Evolutionary conservation across 106 monocot species (phyloP).

Genomic region (Iris macrosiphon): DNA sequence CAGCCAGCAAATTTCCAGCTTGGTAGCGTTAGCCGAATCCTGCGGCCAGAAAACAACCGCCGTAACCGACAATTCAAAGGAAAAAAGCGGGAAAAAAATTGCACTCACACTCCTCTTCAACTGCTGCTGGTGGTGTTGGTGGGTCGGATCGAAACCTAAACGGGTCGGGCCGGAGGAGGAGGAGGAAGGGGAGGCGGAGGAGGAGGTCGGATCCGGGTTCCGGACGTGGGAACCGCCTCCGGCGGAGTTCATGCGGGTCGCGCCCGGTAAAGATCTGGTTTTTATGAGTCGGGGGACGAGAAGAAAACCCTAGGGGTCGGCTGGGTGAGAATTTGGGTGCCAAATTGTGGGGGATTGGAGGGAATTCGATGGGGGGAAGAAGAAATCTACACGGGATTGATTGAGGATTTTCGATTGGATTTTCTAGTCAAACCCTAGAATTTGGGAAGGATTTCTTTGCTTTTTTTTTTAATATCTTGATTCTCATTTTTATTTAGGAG

Average conservation of each 20-base stretch:
- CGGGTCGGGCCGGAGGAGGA: conserved; percentile 26
- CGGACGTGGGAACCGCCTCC: conserved; percentile 16
- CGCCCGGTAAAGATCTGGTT: not conserved
- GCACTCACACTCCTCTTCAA: conserved; percentile 50
- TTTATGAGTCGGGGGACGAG: not conserved
- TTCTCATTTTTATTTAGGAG: too few species aligned
- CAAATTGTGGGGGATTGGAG: not conserved
- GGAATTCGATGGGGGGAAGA: not conserved
- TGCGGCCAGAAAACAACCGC: conserved; percentile 1
- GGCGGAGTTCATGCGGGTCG: conserved; percentile 24
- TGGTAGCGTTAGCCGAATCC: not conserved
- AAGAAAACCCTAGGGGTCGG: not conserved
- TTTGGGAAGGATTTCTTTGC: not conserved
- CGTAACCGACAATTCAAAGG: not conserved
- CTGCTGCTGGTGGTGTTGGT: conserved; percentile 30
- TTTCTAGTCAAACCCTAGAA: conserved; percentile 5
- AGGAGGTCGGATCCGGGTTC: conserved; percentile 20
- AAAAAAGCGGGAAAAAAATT: conserved; percentile 2
- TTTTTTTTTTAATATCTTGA: not conserved
- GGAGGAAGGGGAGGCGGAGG: conserved; percentile 51
- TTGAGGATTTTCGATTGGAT: not conserved
- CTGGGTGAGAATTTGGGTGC: not conserved
- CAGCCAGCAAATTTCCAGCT: not conserved
- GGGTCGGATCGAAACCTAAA: conserved; percentile 27
- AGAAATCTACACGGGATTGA: not conserved